These are phyloP conservation scores for Metarhizium anisopliae DNA, from an alignment of 2,329 filamentous ascomycete species.

Conservation along the genomic window DNA sequence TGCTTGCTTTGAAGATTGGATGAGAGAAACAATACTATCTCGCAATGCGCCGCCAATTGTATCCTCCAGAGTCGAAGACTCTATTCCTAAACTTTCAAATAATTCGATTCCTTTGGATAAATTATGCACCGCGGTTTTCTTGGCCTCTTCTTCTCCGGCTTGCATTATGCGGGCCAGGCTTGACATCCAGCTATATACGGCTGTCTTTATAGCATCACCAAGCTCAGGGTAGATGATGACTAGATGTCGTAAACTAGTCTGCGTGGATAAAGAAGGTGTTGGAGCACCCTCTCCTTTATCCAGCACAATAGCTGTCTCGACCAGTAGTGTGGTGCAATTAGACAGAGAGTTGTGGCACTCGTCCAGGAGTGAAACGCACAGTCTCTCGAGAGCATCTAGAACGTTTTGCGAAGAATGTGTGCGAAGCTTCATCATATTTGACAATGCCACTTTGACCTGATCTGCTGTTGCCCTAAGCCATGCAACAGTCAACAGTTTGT, in stretches of 20 bases:
- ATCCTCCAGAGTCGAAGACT: slow-evolving; percentile 58
- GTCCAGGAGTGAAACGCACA: slow-evolving; percentile 70
- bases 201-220: slow-evolving; percentile 56
- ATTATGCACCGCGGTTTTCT: slow-evolving; percentile 63
- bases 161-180: slow-evolving; percentile 78
- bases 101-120: slow-evolving; percentile 66
- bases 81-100: slow-evolving; percentile 52
- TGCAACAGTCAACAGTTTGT: slow-evolving; percentile 33
- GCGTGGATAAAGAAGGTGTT: slow-evolving; percentile 19
- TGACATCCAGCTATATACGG: slow-evolving; percentile 71
- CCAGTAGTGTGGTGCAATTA: slow-evolving; percentile 60
- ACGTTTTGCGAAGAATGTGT: slow-evolving; percentile 63
- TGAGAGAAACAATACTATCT: slow-evolving; percentile 55
- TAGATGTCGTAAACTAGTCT: slow-evolving; percentile 51
- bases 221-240: slow-evolving; percentile 53
- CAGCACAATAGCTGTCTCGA: slow-evolving; percentile 74
- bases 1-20: slow-evolving; percentile 16
- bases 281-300: slow-evolving; percentile 35
- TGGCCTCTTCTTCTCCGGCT: slow-evolving; percentile 69
- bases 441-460: slow-evolving; percentile 77
- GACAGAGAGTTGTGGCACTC: slow-evolving; percentile 67
- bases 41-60: slow-evolving; percentile 60
- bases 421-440: slow-evolving; percentile 67
- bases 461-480: slow-evolving; percentile 76
- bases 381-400: slow-evolving; percentile 51